Evolutionary conservation across 768 basidiomycete genomes (phyloP), one percentile per base, ranked within the genome.

Genomic region (Auriscalpium orientale): DNA sequence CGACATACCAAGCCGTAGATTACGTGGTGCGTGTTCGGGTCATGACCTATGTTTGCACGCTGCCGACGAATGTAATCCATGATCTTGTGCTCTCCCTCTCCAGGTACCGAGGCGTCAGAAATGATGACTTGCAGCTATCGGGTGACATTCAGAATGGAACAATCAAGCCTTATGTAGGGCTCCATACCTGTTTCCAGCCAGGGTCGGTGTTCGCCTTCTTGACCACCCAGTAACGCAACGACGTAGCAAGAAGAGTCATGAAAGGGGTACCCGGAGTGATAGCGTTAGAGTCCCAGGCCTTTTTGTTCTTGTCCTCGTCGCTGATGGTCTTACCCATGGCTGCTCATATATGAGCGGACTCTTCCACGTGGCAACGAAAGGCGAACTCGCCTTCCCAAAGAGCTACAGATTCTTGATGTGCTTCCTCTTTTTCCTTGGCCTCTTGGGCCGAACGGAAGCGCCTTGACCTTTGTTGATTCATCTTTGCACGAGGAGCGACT

Each of bases 81-180:
- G 60, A 99, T 98, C 76, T 99, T 99, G 71, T 99, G 97, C 69
- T 99, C 97, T 68, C 97, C 97, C 72, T 99, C 97, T 63, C 97
- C 97, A 1, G 97, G 95, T 12, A 98, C 97, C 54, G 89, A 85
- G 2, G 97, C 91, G 63, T 99, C 97, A 6, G 97, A 99, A 54
- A 99, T 91, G 61, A 98, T 85, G 51, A 99, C 89, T 78, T 98
- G 84, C 43, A 99, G 79, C 94, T 95, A 62, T 2, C 33, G 22
- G 53, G 3, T 34, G 8, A 50, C 10, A 7, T 12, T 12, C 20
- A 33, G 9, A 36, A 21, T 5, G 13, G 1, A 50, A 18, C 20
- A 33, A 15, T 45, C 10, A 16, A 45, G 3, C 44, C 18, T 38
- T n/a, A 13, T 22, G 51, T 20, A 44, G 3, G 38, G 46, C 8